Conservation (phyloP, 768 basidiomycete genomes). For the Holtermanniella nyarrowii region DNA sequence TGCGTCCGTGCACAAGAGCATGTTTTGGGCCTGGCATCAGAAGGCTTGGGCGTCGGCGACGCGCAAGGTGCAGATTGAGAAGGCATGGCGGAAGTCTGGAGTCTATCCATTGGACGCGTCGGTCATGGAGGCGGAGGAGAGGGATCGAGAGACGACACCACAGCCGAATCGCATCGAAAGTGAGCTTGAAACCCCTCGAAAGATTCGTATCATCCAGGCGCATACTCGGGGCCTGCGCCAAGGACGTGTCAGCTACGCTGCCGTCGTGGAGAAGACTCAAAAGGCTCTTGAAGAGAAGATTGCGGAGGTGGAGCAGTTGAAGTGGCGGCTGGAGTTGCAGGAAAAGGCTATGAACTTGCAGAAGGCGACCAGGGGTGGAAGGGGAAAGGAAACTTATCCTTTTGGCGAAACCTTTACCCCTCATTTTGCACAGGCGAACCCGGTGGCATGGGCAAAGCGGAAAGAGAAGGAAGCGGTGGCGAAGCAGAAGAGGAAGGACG, state of each 20-base stretch:
- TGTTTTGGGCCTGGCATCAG: conserved; percentile 8
- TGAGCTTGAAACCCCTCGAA: conserved; percentile 2
- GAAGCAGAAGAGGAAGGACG: no score
- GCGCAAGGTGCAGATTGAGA: not conserved
- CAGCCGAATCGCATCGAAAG: no score
- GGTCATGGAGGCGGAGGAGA: not conserved
- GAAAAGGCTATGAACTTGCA: not conserved
- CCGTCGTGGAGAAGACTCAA: not conserved
- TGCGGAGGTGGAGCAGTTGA: not conserved
- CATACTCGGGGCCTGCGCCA: not conserved
- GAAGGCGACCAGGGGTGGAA: conserved; percentile 4
- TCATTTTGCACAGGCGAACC: no score
- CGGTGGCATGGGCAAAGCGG: no score
- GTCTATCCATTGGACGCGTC: conserved; percentile 3
- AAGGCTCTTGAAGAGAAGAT: no score
- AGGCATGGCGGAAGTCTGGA: conserved; percentile 7
- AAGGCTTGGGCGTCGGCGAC: conserved; percentile 5
- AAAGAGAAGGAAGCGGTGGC: no score
- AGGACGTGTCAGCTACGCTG: not conserved
- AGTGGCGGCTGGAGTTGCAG: not conserved
- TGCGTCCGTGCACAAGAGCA: not conserved
- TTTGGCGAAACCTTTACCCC: no score
- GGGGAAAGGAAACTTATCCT: conserved; percentile 3
- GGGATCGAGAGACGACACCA: not conserved
- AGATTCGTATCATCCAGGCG: not conserved